Percentiles rank a stretch among this genome's conserved stretches.
These are phyloP conservation scores for Boletus sp. DNA, from an alignment of 768 basidiomycete species.

Conservation along the genomic window DNA sequence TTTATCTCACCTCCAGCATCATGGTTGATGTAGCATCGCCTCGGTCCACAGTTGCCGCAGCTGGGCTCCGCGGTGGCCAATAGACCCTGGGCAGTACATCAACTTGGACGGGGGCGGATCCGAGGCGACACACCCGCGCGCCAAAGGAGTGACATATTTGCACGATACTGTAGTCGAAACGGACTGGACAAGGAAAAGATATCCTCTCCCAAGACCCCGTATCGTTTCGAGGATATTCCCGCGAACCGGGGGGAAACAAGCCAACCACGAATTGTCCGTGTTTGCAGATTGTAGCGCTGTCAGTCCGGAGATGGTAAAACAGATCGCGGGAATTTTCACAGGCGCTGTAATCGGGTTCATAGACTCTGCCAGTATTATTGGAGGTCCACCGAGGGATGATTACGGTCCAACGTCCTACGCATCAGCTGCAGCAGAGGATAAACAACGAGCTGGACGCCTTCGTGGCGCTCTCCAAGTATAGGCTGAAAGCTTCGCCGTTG, in stretches of 20 bases:
- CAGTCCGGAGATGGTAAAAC: conserved; percentile 46
- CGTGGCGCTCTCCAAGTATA: conserved; percentile 38
- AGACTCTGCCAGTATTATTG: conserved; percentile 58
- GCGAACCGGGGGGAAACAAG: background rate
- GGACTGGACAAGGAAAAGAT: conserved; percentile 51
- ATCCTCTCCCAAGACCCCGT: conserved; percentile 57
- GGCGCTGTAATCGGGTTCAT: conserved; percentile 41
- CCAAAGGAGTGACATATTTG: conserved; percentile 41
- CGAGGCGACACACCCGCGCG: conserved; percentile 45
- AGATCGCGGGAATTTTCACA: conserved; percentile 45
- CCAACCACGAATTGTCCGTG: conserved; percentile 20
- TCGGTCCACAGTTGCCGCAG: conserved; percentile 48
- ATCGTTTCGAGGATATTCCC: conserved; percentile 33
- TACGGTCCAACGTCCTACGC: conserved; percentile 57
- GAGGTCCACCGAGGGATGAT: conserved; percentile 46
- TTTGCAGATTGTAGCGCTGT: conserved; percentile 62
- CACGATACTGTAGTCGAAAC: conserved; percentile 35
- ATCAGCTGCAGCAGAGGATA: conserved; percentile 37
- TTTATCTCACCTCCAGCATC: conserved; percentile 8
- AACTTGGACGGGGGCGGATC: conserved; percentile 54
- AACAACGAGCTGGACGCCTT: conserved; percentile 37
- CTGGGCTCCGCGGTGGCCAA: conserved; percentile 58
- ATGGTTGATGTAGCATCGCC: conserved; percentile 15
- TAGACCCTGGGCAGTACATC: conserved; percentile 50
- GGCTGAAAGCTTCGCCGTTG: conserved; percentile 45